Evolutionary conservation across 192 early-diverging fungal species (phyloP).

Genomic region (Podila horticola): DNA sequence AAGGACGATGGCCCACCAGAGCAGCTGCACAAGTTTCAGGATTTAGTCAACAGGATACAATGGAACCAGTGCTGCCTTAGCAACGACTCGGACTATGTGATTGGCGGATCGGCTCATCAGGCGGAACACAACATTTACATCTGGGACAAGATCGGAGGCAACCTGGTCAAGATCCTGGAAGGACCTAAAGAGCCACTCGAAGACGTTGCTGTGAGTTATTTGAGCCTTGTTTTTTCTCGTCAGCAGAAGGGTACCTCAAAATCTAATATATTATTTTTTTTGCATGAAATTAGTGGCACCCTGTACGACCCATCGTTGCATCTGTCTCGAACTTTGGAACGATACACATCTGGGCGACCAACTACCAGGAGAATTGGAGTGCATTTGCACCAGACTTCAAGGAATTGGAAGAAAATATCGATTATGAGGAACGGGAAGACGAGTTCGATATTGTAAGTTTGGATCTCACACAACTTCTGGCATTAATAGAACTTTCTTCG

Average conservation of each 20-base stretch:
- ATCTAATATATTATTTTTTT: neutral
- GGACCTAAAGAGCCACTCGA: constrained; percentile 87
- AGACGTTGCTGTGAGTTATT: constrained; percentile 72
- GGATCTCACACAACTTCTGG: no score
- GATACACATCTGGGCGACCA: constrained; percentile 89
- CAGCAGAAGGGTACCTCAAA: neutral
- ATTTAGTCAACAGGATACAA: constrained; percentile 89
- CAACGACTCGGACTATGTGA: constrained; percentile 89
- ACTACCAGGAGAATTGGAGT: constrained; percentile 88
- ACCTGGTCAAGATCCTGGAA: constrained; percentile 90
- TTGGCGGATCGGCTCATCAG: constrained; percentile 86
- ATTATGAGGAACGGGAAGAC: constrained; percentile 93
- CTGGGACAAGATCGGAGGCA: constrained; percentile 87
- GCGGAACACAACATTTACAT: constrained; percentile 96
- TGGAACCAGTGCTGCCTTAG: constrained; percentile 93
- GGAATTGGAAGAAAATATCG: constrained; percentile 94
- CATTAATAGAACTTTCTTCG: no score
- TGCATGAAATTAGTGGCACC: constrained; percentile 77
- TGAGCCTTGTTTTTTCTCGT: neutral
- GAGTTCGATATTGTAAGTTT: constrained; percentile 85
- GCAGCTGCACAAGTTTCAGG: constrained; percentile 80
- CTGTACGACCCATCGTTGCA: constrained; percentile 82
- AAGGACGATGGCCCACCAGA: constrained; percentile 56
- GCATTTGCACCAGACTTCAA: constrained; percentile 94
- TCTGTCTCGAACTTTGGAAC: constrained; percentile 85